Evolutionary conservation across 1,139 yeast species (phyloP).

Genomic region (Yamadazyma triangularis): DNA sequence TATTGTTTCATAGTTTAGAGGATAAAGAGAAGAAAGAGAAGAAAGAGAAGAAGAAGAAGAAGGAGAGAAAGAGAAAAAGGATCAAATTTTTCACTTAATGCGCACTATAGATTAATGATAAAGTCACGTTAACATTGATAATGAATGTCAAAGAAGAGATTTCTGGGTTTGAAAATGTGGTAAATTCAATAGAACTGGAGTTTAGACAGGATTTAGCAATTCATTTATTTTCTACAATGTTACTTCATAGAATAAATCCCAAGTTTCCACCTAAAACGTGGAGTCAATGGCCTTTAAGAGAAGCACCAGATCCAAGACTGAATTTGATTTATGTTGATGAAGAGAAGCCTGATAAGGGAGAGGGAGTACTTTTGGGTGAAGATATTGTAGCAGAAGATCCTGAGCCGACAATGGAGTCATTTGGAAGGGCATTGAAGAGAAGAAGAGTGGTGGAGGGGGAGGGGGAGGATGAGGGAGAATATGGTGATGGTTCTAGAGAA

Average conservation of each 20-base stretch:
- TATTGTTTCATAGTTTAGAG: constrained; percentile 26
- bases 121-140: too few species aligned
- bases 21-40: constrained; percentile 1
- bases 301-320: constrained; percentile 34
- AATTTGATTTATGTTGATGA: constrained; percentile 13
- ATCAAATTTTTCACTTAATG: not conserved
- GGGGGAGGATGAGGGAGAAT: not conserved
- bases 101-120: constrained; percentile 1
- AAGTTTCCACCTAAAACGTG: constrained; percentile 33
- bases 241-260: constrained; percentile 37
- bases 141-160: not conserved
- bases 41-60: constrained; percentile 5
- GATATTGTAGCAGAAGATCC: constrained; percentile 14
- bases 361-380: constrained; percentile 10
- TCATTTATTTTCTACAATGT: constrained; percentile 47
- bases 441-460: not conserved
- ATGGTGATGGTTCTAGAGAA: too few species aligned
- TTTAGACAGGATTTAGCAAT: constrained; percentile 45
- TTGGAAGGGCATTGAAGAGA: not conserved
- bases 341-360: constrained; percentile 15
- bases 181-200: constrained; percentile 43
- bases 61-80: constrained; percentile 4
- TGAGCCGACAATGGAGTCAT: not conserved
- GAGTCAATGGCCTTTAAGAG: constrained; percentile 44
- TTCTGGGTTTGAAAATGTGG: too few species aligned